phyloP scores from a whole-genome alignment of 2,329 filamentous ascomycete species.

The Fusarium siculi region DNA sequence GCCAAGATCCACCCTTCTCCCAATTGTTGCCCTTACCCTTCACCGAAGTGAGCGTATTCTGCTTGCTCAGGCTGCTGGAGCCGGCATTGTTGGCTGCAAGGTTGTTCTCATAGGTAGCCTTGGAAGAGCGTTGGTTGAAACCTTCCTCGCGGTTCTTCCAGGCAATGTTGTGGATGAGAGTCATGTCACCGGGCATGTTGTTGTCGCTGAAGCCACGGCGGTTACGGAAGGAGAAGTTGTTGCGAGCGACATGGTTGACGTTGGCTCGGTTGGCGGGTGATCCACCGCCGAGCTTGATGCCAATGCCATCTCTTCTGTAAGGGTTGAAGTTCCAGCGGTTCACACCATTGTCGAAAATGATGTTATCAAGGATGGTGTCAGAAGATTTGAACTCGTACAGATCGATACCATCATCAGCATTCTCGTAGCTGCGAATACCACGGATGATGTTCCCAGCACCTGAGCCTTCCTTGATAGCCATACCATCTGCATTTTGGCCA shows the following conservation, averaged over 20 bases:
- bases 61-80: neutral
- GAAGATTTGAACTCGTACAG: slow-evolving; percentile 50
- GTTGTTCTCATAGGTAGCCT: neutral
- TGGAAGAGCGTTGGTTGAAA: neutral
- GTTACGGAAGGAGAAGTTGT: slow-evolving; percentile 26
- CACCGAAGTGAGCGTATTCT: neutral
- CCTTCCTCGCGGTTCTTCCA: neutral
- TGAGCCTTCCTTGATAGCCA: slow-evolving; percentile 58
- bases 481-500: slow-evolving; percentile 60
- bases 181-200: neutral
- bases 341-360: slow-evolving; percentile 57
- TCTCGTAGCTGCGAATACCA: slow-evolving; percentile 58
- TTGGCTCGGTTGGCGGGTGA: slow-evolving; percentile 42
- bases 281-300: slow-evolving; percentile 56
- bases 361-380: slow-evolving; percentile 52
- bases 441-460: slow-evolving; percentile 57
- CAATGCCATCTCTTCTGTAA: slow-evolving; percentile 58
- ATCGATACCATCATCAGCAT: slow-evolving; percentile 57
- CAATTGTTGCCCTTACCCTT: neutral
- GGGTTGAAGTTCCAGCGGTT: slow-evolving; percentile 55
- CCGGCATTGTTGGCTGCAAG: neutral
- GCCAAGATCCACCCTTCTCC: neutral
- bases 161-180: neutral
- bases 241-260: slow-evolving; percentile 55
- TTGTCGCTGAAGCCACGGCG: neutral